These are phyloP conservation scores for Elaeis oleifera DNA, from an alignment of 202 grass and related monocot species.

Conservation along the genomic window DNA sequence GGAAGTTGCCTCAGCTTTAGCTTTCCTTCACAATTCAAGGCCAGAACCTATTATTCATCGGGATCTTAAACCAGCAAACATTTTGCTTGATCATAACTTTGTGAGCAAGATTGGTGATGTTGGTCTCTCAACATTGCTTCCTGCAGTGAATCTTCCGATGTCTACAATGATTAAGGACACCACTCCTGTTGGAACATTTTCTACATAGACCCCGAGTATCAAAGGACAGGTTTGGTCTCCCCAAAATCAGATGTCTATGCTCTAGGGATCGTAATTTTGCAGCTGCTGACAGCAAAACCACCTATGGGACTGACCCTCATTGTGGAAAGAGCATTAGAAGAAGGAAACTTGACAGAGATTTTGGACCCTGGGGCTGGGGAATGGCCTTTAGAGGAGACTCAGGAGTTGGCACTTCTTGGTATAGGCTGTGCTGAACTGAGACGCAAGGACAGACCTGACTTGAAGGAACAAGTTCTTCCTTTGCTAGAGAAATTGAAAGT, in stretches of 20 bases:
- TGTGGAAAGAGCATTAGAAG: slow-evolving; percentile 63
- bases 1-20: slow-evolving; percentile 65
- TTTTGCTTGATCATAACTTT: slow-evolving; percentile 69
- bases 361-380: slow-evolving; percentile 60
- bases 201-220: slow-evolving; percentile 96
- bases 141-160: slow-evolving; percentile 19
- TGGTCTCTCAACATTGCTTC: slow-evolving; percentile 72
- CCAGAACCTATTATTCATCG: slow-evolving; percentile 87
- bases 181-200: slow-evolving; percentile 81
- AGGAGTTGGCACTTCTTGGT: slow-evolving; percentile 52
- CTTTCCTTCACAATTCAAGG: slow-evolving; percentile 78
- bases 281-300: slow-evolving; percentile 58
- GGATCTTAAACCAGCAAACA: slow-evolving; percentile 94
- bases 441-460: slow-evolving; percentile 56
- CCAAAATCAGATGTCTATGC: slow-evolving; percentile 78
- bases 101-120: slow-evolving; percentile 84
- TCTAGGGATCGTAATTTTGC: slow-evolving; percentile 71
- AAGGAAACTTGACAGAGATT: slow-evolving; percentile 36
- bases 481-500: slow-evolving; percentile 53
- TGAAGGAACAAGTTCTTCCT: slow-evolving; percentile 53
- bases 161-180: slow-evolving; percentile 63
- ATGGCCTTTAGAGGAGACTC: slow-evolving; percentile 53
- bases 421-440: slow-evolving; percentile 69
- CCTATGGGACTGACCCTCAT: slow-evolving; percentile 55
- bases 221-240: slow-evolving; percentile 65